Percentiles rank a stretch among this genome's conserved stretches.
Conservation (phyloP, 139 green algal species). For the Chlorokybus atmophyticus region DNA sequence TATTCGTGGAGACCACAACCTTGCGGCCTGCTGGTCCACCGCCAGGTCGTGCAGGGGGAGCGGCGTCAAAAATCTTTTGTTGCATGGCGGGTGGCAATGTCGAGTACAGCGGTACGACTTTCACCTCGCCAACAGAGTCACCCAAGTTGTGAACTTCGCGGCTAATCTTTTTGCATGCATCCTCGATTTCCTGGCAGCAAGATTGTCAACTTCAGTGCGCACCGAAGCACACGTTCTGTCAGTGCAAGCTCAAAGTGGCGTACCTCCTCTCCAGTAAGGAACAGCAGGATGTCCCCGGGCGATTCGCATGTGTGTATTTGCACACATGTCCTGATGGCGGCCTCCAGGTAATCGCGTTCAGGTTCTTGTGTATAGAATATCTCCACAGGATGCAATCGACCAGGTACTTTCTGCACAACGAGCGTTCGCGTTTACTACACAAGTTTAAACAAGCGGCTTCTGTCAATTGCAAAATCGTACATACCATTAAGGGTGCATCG, state of each 20-base stretch:
- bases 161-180: slow-evolving; percentile 84
- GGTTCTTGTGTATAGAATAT: slow-evolving; percentile 99
- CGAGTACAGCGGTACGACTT: slow-evolving; percentile 93
- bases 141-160: slow-evolving; percentile 51
- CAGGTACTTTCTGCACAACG: slow-evolving; percentile 88
- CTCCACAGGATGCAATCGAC: slow-evolving; percentile 90
- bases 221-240: too few relatives aligned
- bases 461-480: too few relatives aligned
- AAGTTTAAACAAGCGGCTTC: too few relatives aligned
- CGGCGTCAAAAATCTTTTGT: slow-evolving; percentile 82
- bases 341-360: slow-evolving; percentile 95
- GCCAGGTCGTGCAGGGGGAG: slow-evolving; percentile 13
- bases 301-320: slow-evolving; percentile 53
- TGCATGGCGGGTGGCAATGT: slow-evolving; percentile 87
- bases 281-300: slow-evolving; percentile 87
- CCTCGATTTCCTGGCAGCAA: slow-evolving; percentile 99
- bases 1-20: slow-evolving; percentile 98
- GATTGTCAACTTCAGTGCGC: too few relatives aligned
- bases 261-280: slow-evolving; percentile 92
- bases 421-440: too few relatives aligned
- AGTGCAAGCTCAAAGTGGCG: too few relatives aligned
- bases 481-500: slow-evolving; percentile 77
- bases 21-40: slow-evolving; percentile 68
- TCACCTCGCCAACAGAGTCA: slow-evolving; percentile 63
- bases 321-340: slow-evolving; percentile 90